Evolutionary conservation across 306 rosid species (phyloP).

Genomic region (Hippophae gyantsensis): DNA sequence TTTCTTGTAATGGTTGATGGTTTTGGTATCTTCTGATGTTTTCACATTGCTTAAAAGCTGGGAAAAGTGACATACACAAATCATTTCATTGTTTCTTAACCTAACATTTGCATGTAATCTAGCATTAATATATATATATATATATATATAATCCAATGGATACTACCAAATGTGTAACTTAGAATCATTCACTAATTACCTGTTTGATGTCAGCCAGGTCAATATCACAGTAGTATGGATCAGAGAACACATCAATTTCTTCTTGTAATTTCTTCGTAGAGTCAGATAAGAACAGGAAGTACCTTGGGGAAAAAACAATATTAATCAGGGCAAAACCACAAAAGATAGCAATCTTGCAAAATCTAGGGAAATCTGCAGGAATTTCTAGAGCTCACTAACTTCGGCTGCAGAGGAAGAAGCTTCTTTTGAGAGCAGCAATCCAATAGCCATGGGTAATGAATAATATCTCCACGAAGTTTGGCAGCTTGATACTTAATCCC

Average conservation of each 20-base stretch:
- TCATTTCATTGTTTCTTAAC: constrained; percentile 9
- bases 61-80: constrained; percentile 10
- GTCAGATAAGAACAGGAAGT: constrained; percentile 65
- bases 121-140: no score
- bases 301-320: constrained; percentile 26
- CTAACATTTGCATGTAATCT: background rate
- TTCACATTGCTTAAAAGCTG: constrained; percentile 63
- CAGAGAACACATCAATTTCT: constrained; percentile 82
- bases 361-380: constrained; percentile 9
- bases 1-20: constrained; percentile 49
- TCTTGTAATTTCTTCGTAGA: constrained; percentile 61
- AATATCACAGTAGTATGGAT: constrained; percentile 71
- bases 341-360: background rate
- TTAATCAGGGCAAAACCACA: constrained; percentile 18
- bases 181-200: constrained; percentile 25
- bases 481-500: constrained; percentile 88
- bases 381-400: constrained; percentile 40
- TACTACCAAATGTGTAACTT: no score
- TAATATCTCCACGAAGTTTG: constrained; percentile 63
- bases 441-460: constrained; percentile 69
- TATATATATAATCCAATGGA: no score
- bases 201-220: constrained; percentile 62
- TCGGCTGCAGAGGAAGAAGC: constrained; percentile 60
- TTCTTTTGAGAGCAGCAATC: constrained; percentile 64
- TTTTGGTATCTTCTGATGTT: constrained; percentile 33